Conservation (phyloP, 2,329 filamentous ascomycete genomes). For the Phyllosticta capitalensis region DNA sequence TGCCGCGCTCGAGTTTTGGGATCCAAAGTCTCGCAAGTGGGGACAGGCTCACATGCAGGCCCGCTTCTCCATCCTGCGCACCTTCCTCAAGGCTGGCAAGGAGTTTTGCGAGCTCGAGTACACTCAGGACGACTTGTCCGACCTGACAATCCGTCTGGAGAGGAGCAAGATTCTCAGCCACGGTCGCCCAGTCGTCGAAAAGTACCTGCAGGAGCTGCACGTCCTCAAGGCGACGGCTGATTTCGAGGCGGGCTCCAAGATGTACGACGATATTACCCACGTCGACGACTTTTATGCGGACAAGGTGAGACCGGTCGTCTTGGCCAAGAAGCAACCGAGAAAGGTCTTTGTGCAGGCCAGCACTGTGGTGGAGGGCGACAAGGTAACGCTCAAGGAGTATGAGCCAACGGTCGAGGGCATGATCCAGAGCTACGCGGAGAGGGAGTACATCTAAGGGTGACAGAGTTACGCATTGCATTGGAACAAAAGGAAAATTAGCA, state of each 20-base stretch:
- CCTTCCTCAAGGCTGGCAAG: slow-evolving; percentile 75
- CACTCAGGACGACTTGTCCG: slow-evolving; percentile 63
- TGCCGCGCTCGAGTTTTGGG: slow-evolving; percentile 85
- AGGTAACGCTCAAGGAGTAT: slow-evolving; percentile 75
- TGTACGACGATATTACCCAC: slow-evolving; percentile 76
- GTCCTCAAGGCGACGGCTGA: slow-evolving; percentile 89
- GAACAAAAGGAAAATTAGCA: neutral
- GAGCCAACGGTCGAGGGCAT: slow-evolving; percentile 71
- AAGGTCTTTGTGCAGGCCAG: slow-evolving; percentile 95
- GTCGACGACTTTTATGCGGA: slow-evolving; percentile 81
- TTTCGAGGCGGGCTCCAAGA: slow-evolving; percentile 61
- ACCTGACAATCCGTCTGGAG: slow-evolving; percentile 74
- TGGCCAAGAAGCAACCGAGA: slow-evolving; percentile 69
- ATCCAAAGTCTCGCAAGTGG: slow-evolving; percentile 84
- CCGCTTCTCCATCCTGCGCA: slow-evolving; percentile 76
- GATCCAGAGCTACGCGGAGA: slow-evolving; percentile 31
- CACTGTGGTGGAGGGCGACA: slow-evolving; percentile 58
- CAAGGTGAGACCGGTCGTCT: slow-evolving; percentile 65
- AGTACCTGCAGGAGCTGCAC: slow-evolving; percentile 84
- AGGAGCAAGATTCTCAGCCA: slow-evolving; percentile 76
- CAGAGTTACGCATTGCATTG: neutral
- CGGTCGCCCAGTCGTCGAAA: slow-evolving; percentile 73
- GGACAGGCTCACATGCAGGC: slow-evolving; percentile 88
- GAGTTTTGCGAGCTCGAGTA: slow-evolving; percentile 79
- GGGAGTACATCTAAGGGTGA: slow-evolving; percentile 23